phyloP scores from a whole-genome alignment of 2,329 filamentous ascomycete species.

The Penicillium brevicompactum region DNA sequence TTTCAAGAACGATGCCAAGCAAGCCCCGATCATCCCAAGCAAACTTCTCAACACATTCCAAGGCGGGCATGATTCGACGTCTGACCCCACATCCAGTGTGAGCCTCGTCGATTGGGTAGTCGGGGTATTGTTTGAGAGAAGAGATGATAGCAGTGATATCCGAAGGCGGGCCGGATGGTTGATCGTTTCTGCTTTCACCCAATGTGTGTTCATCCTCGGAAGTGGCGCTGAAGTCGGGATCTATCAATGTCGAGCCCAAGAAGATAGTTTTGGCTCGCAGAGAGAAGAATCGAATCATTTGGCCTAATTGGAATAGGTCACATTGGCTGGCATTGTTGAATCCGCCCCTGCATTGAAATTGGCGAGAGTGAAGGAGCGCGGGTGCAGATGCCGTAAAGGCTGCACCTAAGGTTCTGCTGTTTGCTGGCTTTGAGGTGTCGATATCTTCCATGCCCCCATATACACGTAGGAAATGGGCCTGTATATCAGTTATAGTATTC shows the following conservation, averaged over 20 bases:
- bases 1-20: slow-evolving; percentile 28
- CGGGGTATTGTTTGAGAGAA: slow-evolving; percentile 43
- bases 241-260: slow-evolving; percentile 43
- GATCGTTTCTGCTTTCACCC: slow-evolving; percentile 3
- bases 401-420: slow-evolving; percentile 11
- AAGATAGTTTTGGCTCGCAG: slow-evolving; percentile 45
- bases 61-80: slow-evolving; percentile 41
- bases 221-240: slow-evolving; percentile 32
- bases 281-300: slow-evolving; percentile 47
- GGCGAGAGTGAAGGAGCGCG: slow-evolving; percentile 19
- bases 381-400: slow-evolving; percentile 18
- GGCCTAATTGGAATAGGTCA: slow-evolving; percentile 48
- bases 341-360: slow-evolving; percentile 44
- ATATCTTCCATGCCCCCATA: slow-evolving; percentile 42
- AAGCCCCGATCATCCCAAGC: slow-evolving; percentile 34
- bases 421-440: slow-evolving; percentile 16
- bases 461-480: slow-evolving; percentile 43
- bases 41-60: slow-evolving; percentile 43
- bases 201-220: slow-evolving; percentile 12
- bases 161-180: slow-evolving; percentile 19
- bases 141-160: slow-evolving; percentile 39
- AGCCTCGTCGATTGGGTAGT: slow-evolving; percentile 46
- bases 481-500: slow-evolving; percentile 46
- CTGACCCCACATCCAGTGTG: slow-evolving; percentile 46
- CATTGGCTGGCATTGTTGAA: slow-evolving; percentile 46